phyloP scores from a whole-genome alignment of 2,329 filamentous ascomycete species.

The Lecanicillium sp. region DNA sequence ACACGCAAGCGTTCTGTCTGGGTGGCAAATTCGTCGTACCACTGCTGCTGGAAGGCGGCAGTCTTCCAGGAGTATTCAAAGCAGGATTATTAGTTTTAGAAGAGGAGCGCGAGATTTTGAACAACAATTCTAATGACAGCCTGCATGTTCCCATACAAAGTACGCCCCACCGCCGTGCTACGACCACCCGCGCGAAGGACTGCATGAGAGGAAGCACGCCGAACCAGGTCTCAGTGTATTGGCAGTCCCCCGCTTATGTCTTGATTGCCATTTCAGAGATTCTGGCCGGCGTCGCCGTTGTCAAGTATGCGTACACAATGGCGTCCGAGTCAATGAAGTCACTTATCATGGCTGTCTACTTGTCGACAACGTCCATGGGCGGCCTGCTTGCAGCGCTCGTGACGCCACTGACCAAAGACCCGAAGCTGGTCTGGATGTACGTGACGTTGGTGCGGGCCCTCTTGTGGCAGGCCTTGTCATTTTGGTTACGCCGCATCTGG shows the following conservation, averaged over 20 bases:
- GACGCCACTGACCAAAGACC: not conserved
- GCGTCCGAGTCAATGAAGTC: not conserved
- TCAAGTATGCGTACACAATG: not conserved
- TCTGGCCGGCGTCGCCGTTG: not conserved
- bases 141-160: not conserved
- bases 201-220: not conserved
- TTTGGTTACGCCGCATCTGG: too few relatives aligned
- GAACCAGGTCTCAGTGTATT: not conserved
- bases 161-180: not conserved
- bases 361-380: not conserved
- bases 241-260: not conserved
- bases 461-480: not conserved
- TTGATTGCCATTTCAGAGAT: not conserved
- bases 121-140: not conserved
- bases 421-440: not conserved
- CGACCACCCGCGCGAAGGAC: not conserved
- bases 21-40: conserved; percentile 6
- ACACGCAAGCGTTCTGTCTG: conserved; percentile 7
- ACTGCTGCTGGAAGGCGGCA: conserved; percentile 3
- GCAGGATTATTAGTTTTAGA: not conserved
- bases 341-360: not conserved
- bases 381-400: not conserved
- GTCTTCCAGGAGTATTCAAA: not conserved
- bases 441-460: not conserved
- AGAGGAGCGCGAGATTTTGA: not conserved